Evolutionary conservation across 139 green algal species (phyloP).

Genomic region (Micromonas pusilla): DNA sequence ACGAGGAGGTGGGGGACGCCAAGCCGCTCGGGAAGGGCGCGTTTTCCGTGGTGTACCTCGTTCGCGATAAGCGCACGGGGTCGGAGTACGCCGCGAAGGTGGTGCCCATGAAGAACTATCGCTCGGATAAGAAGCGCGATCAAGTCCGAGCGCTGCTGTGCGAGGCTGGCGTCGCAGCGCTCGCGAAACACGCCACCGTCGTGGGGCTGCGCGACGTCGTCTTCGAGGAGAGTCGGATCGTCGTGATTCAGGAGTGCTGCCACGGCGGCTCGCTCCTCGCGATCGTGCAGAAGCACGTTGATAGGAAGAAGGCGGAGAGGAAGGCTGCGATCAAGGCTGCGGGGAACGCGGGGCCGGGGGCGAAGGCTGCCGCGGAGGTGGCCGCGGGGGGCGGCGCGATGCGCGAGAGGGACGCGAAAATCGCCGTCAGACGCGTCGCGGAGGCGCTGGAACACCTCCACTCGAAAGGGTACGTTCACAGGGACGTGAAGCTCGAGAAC

Average conservation of each 20-base stretch:
- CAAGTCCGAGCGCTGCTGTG: neutral
- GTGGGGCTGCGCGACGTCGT: neutral
- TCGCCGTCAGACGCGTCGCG: slow-evolving; percentile 18
- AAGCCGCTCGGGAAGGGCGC: neutral
- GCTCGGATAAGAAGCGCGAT: neutral
- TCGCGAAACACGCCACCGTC: neutral
- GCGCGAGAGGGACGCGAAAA: slow-evolving; percentile 18
- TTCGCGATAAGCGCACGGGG: neutral
- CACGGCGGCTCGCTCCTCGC: neutral
- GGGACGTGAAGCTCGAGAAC: slow-evolving; percentile 35
- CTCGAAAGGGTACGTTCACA: neutral
- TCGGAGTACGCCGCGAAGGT: neutral
- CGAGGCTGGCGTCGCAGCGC: neutral
- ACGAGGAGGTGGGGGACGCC: neutral
- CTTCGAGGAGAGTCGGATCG: neutral
- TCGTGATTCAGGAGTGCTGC: neutral
- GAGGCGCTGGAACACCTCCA: slow-evolving; percentile 29
- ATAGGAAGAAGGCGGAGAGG: neutral
- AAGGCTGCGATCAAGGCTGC: neutral
- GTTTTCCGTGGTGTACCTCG: neutral
- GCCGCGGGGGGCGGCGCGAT: neutral
- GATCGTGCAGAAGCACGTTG: neutral
- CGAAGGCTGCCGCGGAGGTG: neutral
- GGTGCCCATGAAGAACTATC: neutral
- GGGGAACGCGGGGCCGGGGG: too few relatives aligned